Conservation (phyloP, 2,329 filamentous ascomycete species). For the Penicillium palitans region DNA sequence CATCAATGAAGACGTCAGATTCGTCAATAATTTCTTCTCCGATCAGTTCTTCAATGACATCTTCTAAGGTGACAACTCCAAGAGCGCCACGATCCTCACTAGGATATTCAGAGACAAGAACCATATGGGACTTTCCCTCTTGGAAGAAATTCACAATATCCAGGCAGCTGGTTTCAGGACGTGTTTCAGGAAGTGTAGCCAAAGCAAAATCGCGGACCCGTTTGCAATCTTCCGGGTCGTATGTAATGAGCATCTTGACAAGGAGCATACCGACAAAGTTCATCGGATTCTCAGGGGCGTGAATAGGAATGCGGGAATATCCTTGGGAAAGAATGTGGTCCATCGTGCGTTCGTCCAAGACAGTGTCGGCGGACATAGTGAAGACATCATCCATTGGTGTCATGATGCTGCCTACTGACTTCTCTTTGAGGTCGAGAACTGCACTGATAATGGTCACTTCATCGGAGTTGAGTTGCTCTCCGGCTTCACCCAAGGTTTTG, state of each 20-base stretch:
- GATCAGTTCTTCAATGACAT: conserved; percentile 97
- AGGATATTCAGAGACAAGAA: conserved; percentile 85
- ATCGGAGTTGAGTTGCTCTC: conserved; percentile 89
- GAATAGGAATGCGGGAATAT: conserved; percentile 94
- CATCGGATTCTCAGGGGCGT: conserved; percentile 75
- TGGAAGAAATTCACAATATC: conserved; percentile 99
- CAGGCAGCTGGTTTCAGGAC: conserved; percentile 91
- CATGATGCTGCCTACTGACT: conserved; percentile 94
- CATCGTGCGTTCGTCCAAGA: conserved; percentile 92
- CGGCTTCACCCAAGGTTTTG: conserved; percentile 80
- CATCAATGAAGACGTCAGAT: conserved; percentile 37
- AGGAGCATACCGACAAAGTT: conserved; percentile 98
- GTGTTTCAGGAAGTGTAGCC: conserved; percentile 90
- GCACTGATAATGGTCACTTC: conserved; percentile 99
- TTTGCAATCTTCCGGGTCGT: conserved; percentile 90
- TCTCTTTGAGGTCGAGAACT: conserved; percentile 93
- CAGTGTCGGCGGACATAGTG: conserved; percentile 90
- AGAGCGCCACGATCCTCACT: conserved; percentile 89
- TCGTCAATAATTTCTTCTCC: conserved; percentile 70
- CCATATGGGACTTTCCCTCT: conserved; percentile 98
- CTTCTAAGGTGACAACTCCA: conserved; percentile 92
- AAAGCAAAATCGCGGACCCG: conserved; percentile 87
- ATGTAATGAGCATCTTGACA: conserved; percentile 98
- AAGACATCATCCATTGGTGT: conserved; percentile 98
- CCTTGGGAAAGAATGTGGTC: conserved; percentile 88